Percentiles rank a stretch among this genome's conserved stretches.
Evolutionary conservation across 257 asterid genomes (phyloP).

Genomic region (Solanum habrochaites): DNA sequence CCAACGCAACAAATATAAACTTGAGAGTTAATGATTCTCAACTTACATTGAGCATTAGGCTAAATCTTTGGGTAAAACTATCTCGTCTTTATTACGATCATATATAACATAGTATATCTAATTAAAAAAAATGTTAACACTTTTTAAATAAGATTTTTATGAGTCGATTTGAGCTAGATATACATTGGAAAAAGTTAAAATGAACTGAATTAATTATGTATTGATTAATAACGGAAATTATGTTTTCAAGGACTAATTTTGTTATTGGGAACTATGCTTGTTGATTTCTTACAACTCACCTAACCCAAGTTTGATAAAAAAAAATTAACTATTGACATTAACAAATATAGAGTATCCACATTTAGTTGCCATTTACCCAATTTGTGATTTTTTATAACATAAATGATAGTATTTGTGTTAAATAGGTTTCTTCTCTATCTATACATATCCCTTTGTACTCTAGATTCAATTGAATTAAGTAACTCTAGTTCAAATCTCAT

Average conservation of each 20-base stretch:
- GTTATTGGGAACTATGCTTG: neutral
- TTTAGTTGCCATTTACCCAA: neutral
- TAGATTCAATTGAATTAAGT: too few species aligned
- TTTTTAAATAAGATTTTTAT: too few species aligned
- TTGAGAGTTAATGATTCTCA: neutral
- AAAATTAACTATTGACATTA: neutral
- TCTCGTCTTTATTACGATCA: neutral
- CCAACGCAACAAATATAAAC: neutral
- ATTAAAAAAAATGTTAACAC: neutral
- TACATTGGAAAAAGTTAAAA: too few species aligned
- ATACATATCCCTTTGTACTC: neutral
- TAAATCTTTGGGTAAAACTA: neutral
- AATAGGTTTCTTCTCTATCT: neutral
- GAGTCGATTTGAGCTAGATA: neutral
- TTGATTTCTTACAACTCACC: neutral
- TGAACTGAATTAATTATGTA: too few species aligned
- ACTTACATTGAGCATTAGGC: neutral
- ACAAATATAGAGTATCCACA: neutral
- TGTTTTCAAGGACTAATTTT: neutral
- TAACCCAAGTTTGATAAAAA: neutral
- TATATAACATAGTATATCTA: neutral
- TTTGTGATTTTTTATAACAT: neutral
- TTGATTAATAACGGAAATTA: fast-evolving
- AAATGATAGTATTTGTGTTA: neutral
- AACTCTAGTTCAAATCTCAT: too few species aligned